Evolutionary conservation across 805 yeast genomes (phyloP).

Genomic region (Candida maltosa): DNA sequence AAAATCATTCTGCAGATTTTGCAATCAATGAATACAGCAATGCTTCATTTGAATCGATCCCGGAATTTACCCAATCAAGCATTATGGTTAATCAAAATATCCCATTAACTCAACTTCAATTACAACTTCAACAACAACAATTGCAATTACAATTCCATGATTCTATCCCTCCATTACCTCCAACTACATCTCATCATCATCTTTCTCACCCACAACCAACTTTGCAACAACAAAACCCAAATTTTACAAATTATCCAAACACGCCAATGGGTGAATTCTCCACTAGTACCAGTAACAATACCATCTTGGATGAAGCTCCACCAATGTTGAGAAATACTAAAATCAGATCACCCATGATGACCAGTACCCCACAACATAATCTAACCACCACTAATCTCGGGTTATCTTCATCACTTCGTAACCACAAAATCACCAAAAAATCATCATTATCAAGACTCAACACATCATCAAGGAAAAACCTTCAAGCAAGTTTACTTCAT

Average conservation of each 20-base stretch:
- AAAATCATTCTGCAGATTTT: constrained; percentile 9
- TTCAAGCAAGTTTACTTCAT: too few species aligned
- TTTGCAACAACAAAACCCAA: too few species aligned
- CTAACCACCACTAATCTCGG: too few species aligned
- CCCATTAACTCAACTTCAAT: neutral
- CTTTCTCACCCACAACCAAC: too few species aligned
- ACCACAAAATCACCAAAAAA: constrained; percentile 11
- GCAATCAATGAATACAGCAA: constrained; percentile 16
- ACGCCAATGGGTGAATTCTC: neutral
- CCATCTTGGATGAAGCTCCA: neutral
- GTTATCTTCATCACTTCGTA: neutral
- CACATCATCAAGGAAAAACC: constrained; percentile 14
- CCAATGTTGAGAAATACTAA: neutral
- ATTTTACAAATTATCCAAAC: neutral
- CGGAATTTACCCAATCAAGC: too few species aligned
- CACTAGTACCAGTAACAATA: neutral
- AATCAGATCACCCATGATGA: too few species aligned
- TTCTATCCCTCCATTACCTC: neutral
- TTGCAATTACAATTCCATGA: neutral
- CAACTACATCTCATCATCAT: too few species aligned
- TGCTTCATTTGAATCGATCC: constrained; percentile 25
- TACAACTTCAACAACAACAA: constrained; percentile 1
- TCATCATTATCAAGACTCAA: constrained; percentile 15
- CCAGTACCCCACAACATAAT: too few species aligned
- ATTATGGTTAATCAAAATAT: neutral